Base-by-base conservation (phyloP, 139 green algal species). In the Chlorella sp. region DNA sequence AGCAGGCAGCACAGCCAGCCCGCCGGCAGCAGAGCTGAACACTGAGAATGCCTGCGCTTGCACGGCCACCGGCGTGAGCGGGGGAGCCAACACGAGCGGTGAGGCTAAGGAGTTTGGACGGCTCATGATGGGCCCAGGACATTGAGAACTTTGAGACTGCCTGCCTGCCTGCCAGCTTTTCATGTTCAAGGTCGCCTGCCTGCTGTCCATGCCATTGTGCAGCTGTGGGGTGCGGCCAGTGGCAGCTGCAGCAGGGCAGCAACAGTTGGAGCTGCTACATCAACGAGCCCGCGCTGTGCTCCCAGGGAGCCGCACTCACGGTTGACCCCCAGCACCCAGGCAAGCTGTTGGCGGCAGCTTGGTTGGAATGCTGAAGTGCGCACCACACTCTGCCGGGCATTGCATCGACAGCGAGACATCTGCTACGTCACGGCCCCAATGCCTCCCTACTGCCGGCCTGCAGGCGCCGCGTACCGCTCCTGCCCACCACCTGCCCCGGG, bases 51-150 rank as follows among this genome's bases (percentile, higher is more conserved):
- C 44, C n/a, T 84, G 79, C 65, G 64, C 64, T 1, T 84, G 79
- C 65, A 68, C 79, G 0, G n/a, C 64, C 44, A 46, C 51, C 1
- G 79, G 79, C n/a, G 19, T 84, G 4, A 68, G 64, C 68, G 79
- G 79, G 20, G 44, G 65, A n/a, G 79, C n/a, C 9, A 76, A 85
- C 51, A 85, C 68, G 11, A n/a, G 51, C 51, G 51, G 51, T 60
- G 14, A 20, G 51, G 11, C 9, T 16, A 3, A 16, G 51, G 51
- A 3, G n/a, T n/a, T n/a, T n/a, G n/a, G n/a, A n/a, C n/a, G n/a
- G n/a, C n/a, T n/a, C n/a, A n/a, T n/a, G n/a, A n/a, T n/a, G n/a
- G n/a, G n/a, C n/a, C n/a, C n/a, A n/a, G n/a, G n/a, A n/a, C n/a
- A n/a, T n/a, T n/a, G n/a, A n/a, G n/a, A n/a, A n/a, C n/a, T n/a